These are phyloP conservation scores for Knoxdaviesia proteae DNA, from an alignment of 2,329 filamentous ascomycete genomes.

Conservation along the genomic window DNA sequence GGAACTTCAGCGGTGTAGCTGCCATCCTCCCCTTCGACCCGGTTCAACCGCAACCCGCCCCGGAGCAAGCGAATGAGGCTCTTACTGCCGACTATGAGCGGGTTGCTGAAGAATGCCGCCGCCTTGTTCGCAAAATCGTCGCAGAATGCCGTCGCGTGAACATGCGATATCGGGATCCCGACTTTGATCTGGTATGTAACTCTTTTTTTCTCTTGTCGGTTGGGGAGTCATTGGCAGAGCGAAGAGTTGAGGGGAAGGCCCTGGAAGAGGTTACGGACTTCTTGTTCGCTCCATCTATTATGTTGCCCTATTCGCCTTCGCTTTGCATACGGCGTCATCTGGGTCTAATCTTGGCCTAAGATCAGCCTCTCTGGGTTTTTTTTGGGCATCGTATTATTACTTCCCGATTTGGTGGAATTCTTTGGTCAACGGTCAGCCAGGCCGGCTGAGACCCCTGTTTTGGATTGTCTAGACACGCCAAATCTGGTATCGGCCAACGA, in stretches of 20 bases:
- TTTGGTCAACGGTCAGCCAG: no score
- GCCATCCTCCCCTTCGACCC: conserved; percentile 44
- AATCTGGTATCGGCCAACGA: no score
- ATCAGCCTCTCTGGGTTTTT: no score
- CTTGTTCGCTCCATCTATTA: no score
- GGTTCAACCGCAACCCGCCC: conserved; percentile 26
- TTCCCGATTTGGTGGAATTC: no score
- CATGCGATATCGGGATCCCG: conserved; percentile 54
- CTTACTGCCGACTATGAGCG: conserved; percentile 39
- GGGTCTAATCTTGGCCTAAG: no score
- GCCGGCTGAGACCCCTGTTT: no score
- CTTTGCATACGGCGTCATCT: no score
- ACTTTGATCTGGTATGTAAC: conserved; percentile 31
- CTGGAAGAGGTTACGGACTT: no score
- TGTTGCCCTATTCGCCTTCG: no score
- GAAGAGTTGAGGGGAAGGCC: background rate
- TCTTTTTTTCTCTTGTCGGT: conserved; percentile 7
- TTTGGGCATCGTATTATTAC: no score
- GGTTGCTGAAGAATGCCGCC: conserved; percentile 40
- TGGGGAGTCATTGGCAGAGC: background rate
- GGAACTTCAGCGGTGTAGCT: conserved; percentile 42
- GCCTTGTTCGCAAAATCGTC: conserved; percentile 39
- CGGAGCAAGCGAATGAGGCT: conserved; percentile 36
- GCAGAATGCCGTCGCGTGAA: conserved; percentile 53
- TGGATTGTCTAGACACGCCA: no score